Base-by-base conservation (phyloP, 345 rosid genomes). In the Gossypium longicalyx region DNA sequence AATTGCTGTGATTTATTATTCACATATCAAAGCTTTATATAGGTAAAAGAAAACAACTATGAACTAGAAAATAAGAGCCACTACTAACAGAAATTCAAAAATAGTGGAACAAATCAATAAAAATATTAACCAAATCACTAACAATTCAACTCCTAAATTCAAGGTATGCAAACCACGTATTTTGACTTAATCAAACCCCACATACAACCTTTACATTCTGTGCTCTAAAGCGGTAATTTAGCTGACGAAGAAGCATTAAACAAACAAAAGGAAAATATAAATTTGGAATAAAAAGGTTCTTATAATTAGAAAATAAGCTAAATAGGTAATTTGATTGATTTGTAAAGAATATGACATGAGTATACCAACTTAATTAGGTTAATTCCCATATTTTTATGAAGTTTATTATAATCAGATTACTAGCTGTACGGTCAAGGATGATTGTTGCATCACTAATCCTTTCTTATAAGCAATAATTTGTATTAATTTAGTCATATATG, bases 391-490 rank as follows among this genome's bases (percentile, higher is more conserved):
- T 43, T 9, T 64, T 4, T 43, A 65, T 43, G 49, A 49, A 17
- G 47, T n/a, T 41, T n/a, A 62, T 2, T 15, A 19, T 41, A 43
- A 65, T 65, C 51, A 65, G 6, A 29, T 15, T 25, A 67, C 71
- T 67, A 67, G 19, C 20, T 67, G 71, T 67, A 47, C 71, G 71
- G 71, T 67, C 38, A 67, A 67, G 56, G 71, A 67, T 45, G 12
- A 4, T 45, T 67, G 51, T 23, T 67, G 19, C 71, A 22, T 67
- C 41, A 47, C 11, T 22, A 67, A 47, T 47, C 71, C 12, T 67
- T 67, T 13, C 71, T 13, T 67, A 22, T 13, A 67, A 67, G 54
- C 41, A 67, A 67, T 67, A 22, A 3, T 67, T 38, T 67, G 41
- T 1, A 12, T 20, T 47, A 7, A 67, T 45, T 45, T 47, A 67